A percentile compares a stretch with the other conserved stretches of the same genome.
phyloP scores from a whole-genome alignment of 768 basidiomycete genomes.

The Gloeostereum incarnatum region DNA sequence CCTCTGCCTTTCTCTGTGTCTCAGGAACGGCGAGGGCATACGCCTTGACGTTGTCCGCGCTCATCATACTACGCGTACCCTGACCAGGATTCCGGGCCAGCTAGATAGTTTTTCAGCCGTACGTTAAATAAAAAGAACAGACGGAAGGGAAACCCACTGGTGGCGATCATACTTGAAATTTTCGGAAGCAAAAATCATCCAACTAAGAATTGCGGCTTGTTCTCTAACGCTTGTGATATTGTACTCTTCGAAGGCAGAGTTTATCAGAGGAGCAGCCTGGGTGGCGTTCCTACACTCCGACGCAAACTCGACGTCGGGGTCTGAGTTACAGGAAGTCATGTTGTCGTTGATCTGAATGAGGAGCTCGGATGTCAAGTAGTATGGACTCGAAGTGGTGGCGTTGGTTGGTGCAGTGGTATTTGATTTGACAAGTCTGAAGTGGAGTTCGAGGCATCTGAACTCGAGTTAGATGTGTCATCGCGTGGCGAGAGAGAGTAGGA shows the following conservation, averaged over 20 bases:
- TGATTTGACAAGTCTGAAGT: too few species aligned
- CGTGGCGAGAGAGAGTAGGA: too few species aligned
- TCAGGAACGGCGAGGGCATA: conserved; percentile 3
- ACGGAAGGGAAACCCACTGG: too few species aligned
- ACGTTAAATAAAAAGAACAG: neutral
- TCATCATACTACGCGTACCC: conserved; percentile 6
- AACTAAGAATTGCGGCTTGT: conserved; percentile 5
- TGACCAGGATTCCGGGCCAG: conserved; percentile 3
- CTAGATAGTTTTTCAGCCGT: neutral
- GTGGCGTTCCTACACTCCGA: conserved; percentile 4
- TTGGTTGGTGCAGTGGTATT: too few species aligned
- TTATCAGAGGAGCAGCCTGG: conserved; percentile 4
- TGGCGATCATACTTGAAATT: conserved; percentile 5
- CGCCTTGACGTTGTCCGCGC: conserved; percentile 2
- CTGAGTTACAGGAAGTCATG: conserved; percentile 7
- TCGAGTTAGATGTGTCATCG: too few species aligned
- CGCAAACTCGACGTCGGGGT: neutral
- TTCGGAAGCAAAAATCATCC: conserved; percentile 5
- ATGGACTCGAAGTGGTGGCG: too few species aligned
- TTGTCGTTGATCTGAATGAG: conserved; percentile 11
- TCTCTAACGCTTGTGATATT: conserved; percentile 3
- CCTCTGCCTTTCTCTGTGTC: too few species aligned
- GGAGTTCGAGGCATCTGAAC: too few species aligned
- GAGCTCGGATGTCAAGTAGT: too few species aligned
- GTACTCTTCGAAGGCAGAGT: conserved; percentile 6